Conservation (phyloP, 2,329 filamentous ascomycete species). For the Apiospora phragmitis region DNA sequence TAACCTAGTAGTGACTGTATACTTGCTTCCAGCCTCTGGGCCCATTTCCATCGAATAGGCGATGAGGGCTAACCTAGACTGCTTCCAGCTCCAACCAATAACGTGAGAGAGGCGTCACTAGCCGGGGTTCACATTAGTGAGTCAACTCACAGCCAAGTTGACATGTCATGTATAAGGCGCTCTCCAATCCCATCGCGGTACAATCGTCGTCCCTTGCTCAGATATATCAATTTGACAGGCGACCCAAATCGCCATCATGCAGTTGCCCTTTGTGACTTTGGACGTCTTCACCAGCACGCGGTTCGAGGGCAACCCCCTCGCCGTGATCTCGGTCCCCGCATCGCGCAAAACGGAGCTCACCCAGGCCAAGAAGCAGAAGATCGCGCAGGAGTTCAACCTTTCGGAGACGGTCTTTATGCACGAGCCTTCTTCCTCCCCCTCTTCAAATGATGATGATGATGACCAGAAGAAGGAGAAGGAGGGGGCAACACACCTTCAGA, state of each 20-base stretch:
- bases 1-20: no score
- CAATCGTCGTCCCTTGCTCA: neutral
- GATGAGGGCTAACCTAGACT: neutral
- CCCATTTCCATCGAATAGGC: neutral
- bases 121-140: slow-evolving; percentile 3
- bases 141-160: neutral
- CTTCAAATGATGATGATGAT: slow-evolving; percentile 24
- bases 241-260: slow-evolving; percentile 11
- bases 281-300: slow-evolving; percentile 57
- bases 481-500: slow-evolving; percentile 30
- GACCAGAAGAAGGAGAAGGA: neutral
- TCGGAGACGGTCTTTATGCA: slow-evolving; percentile 66
- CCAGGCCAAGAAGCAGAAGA: slow-evolving; percentile 55
- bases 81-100: neutral
- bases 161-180: slow-evolving; percentile 1
- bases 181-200: neutral
- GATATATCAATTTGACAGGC: neutral
- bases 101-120: neutral
- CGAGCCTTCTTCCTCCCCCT: slow-evolving; percentile 32
- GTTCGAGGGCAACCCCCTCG: slow-evolving; percentile 60
- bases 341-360: slow-evolving; percentile 39
- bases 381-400: slow-evolving; percentile 65
- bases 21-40: neutral
- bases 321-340: slow-evolving; percentile 55
- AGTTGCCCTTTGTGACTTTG: slow-evolving; percentile 52